Percentiles rank a stretch among this genome's conserved stretches.
Conservation (phyloP, 2,329 filamentous ascomycete genomes). For the Fusarium succisae region DNA sequence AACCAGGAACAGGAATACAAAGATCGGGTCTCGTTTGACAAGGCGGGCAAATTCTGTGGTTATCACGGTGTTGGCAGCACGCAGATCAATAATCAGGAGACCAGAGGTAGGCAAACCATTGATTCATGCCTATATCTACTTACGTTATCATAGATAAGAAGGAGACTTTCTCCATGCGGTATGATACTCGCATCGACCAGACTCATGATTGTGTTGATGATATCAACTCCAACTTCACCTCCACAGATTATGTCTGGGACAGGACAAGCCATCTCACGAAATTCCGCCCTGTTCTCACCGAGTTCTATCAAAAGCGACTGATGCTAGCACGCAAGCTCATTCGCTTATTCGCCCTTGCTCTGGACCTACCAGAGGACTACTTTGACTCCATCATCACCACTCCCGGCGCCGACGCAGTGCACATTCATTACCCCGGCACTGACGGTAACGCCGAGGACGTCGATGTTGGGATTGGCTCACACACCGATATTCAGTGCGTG, state of each 20-base stretch:
- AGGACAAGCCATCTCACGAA: not conserved
- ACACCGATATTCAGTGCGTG: constrained; percentile 7
- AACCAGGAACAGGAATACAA: not conserved
- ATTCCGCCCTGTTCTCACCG: not conserved
- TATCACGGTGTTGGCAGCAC: constrained; percentile 4
- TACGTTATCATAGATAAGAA: not conserved
- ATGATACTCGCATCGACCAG: constrained; percentile 1
- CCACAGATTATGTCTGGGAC: constrained; percentile 6
- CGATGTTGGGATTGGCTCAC: constrained; percentile 4
- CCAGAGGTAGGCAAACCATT: not conserved
- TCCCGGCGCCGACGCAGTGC: constrained; percentile 3
- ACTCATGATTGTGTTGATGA: not conserved
- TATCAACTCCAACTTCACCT: constrained; percentile 1
- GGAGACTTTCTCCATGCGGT: constrained; percentile 13
- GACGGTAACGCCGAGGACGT: not conserved
- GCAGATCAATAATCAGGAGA: constrained; percentile 11
- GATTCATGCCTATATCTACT: not conserved
- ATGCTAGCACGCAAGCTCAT: constrained; percentile 2
- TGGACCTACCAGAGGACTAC: not conserved
- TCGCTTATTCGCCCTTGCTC: constrained; percentile 2
- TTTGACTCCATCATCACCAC: constrained; percentile 7
- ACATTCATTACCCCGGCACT: constrained; percentile 4
- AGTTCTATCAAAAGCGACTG: constrained; percentile 4
- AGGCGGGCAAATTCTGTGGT: constrained; percentile 13
- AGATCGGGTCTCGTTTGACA: not conserved